Base-by-base conservation (phyloP, 139 green algal species). In the Cymbomonas tetramitiformis region DNA sequence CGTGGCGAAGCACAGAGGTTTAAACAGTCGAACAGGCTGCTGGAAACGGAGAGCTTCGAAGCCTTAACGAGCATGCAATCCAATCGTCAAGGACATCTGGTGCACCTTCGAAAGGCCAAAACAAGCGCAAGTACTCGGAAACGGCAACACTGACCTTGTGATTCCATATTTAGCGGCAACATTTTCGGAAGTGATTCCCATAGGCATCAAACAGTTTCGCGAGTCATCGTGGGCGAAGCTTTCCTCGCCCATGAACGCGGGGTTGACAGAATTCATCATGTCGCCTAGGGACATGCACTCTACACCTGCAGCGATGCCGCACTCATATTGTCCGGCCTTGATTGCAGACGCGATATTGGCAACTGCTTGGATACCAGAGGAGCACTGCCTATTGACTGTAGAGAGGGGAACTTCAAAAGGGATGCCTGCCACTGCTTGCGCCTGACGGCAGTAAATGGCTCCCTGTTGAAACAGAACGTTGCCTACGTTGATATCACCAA, bases 101-200 rank as follows among this genome's bases (percentile, higher is more conserved):
- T n/a, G n/a, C n/a, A n/a, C n/a, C n/a, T n/a, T n/a, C n/a, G n/a
- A n/a, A n/a, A n/a, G n/a, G n/a, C n/a, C n/a, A n/a, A n/a, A n/a
- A n/a, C n/a, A n/a, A n/a, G n/a, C n/a, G n/a, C n/a, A n/a, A n/a
- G 52, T 78, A 74, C 54, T n/a, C n/a, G n/a, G n/a, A n/a, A n/a
- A n/a, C n/a, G n/a, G n/a, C n/a, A n/a, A n/a, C n/a, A n/a, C n/a
- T n/a, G n/a, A n/a, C n/a, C n/a, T n/a, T n/a, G n/a, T n/a, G n/a
- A n/a, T n/a, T n/a, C n/a, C n/a, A n/a, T 83, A 98, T 46, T 82
- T 75, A 10, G 78, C 82, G 0, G 91, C 87, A 57, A 98, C 91
- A 56, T 98, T 98, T 77, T 98, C 91, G 21, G 78, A 92, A 26
- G 90, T 98, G 36, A 96, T 68, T n/a, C 89, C 91, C 91, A 98